Conservation (phyloP, 768 basidiomycete species). For the Trametes cinnabarina region DNA sequence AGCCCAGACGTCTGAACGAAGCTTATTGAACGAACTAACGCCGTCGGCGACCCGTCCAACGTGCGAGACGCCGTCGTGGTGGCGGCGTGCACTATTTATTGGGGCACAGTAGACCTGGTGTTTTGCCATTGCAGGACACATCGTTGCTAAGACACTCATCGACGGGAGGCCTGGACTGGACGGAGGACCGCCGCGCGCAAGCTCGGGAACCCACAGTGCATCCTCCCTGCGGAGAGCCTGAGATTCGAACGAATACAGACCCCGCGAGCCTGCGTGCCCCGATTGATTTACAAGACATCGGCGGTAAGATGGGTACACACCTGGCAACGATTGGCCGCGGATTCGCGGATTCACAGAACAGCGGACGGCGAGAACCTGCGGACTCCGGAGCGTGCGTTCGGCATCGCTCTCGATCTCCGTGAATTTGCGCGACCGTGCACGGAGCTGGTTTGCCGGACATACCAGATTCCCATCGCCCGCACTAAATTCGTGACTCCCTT, state of each 20-base stretch:
- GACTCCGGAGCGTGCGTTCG: background rate
- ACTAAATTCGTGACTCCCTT: background rate
- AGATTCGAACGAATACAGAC: background rate
- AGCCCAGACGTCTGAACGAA: background rate
- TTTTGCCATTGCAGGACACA: background rate
- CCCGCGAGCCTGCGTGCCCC: slow-evolving; percentile 1
- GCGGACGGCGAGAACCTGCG: background rate
- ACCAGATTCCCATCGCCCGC: background rate
- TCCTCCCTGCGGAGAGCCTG: slow-evolving; percentile 4
- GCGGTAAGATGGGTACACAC: background rate
- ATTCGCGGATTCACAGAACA: no score
- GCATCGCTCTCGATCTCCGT: background rate
- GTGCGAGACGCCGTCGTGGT: background rate
- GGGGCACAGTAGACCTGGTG: background rate
- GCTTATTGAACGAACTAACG: background rate
- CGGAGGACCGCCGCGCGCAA: background rate
- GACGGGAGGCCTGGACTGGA: background rate
- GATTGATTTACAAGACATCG: slow-evolving; percentile 2
- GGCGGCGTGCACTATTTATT: background rate
- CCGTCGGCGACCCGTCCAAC: background rate
- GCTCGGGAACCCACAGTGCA: background rate
- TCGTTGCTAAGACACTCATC: background rate
- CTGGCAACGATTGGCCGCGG: background rate
- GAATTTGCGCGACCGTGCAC: background rate
- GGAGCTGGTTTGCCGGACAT: background rate